Percentiles rank a stretch among this genome's conserved stretches.
Conservation (phyloP, 176 grass and related monocot genomes). For the Thinopyrum elongatum region DNA sequence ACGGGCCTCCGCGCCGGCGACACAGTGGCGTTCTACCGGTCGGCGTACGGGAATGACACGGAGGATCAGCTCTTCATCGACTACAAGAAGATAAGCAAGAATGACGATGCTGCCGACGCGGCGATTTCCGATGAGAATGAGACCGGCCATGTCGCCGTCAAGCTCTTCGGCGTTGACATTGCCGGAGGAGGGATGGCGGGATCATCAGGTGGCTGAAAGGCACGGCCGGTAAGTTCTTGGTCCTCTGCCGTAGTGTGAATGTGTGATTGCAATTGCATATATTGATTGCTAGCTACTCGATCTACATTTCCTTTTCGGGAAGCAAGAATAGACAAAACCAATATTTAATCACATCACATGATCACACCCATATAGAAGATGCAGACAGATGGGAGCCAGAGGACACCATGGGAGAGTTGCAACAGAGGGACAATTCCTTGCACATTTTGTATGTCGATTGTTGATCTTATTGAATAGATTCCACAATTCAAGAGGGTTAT, state of each 20-base stretch:
- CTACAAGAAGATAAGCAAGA: conserved; percentile 18
- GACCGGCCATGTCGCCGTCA: conserved; percentile 31
- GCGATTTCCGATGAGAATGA: neutral
- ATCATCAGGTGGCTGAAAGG: conserved; percentile 14
- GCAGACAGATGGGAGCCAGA: neutral
- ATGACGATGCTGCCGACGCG: neutral
- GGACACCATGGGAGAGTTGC: neutral
- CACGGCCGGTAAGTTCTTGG: neutral
- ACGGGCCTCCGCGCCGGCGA: conserved; percentile 71
- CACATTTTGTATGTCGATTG: neutral
- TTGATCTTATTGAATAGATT: neutral
- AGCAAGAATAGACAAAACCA: neutral
- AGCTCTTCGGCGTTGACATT: conserved; percentile 62
- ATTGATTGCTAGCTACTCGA: neutral
- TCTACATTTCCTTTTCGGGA: neutral
- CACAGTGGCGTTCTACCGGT: neutral
- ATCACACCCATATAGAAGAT: neutral
- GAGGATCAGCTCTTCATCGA: conserved; percentile 58
- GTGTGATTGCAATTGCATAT: neutral
- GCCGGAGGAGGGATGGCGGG: conserved; percentile 28
- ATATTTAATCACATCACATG: neutral
- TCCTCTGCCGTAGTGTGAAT: neutral
- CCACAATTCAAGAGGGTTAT: neutral
- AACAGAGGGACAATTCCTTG: neutral
- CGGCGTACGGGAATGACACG: conserved; percentile 2